Evolutionary conservation across 2,329 filamentous ascomycete species (phyloP), one percentile per base, ranked within the genome.

Genomic region (Diplodia intermedia): DNA sequence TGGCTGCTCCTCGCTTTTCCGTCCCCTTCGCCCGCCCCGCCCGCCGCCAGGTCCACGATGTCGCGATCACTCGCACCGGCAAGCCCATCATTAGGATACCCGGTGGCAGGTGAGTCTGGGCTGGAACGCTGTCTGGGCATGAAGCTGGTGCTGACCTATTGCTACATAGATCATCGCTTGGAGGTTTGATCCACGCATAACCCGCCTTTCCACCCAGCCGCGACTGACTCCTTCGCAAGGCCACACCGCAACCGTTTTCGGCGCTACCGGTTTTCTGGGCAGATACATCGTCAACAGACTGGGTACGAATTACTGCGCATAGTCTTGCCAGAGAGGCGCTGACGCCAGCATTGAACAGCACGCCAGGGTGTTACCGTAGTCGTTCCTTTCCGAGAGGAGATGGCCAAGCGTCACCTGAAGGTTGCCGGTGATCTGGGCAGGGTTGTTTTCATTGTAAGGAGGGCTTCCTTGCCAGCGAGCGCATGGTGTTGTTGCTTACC

Each of bases 281-380:
- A 90, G 95, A 78, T 99, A 99, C 81, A 97, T 99, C 78, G 95
- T 99, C 78, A 97, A 97, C 83, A 88, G 93, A 80, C 86, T 99
- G 78, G 93, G 93, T 90, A 84, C 70, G 82, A 40, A 43, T 15
- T 14, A 9, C 73, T 9, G 36, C 61, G 54, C n/a, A 14, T 18
- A 47, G 14, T 23, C 55, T n/a, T 29, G 14, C 7, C 12, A 9
- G 23, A 1, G n/a, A 36, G 50, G 65, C 11, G 65, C 65, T 54
- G 38, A 55, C 20, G 18, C n/a, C 49, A 57, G 20, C 26, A 33
- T 14, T 60, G 60, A 74, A 76, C 76, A 97, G 94, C 95, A 74
- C 90, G 92, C 71, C 89, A 93, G 83, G 95, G 95, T 89, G 97
- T 93, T 82, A 97, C 91, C 49, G 95, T 99, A 50, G 89, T 99